phyloP scores from a whole-genome alignment of 2,329 filamentous ascomycete species.

The Talaromyces sp. region DNA sequence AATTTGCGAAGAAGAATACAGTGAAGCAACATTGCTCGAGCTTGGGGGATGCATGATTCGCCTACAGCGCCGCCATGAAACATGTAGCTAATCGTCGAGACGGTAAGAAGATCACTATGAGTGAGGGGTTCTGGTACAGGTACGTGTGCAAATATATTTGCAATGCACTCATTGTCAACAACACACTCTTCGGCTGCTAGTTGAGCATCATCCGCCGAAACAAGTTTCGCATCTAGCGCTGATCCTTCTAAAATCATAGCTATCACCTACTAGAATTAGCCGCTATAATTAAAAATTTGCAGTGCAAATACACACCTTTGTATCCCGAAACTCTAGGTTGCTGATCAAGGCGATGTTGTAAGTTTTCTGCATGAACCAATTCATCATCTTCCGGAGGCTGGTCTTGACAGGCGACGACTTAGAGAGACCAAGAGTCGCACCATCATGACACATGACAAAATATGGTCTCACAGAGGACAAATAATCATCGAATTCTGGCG shows the following conservation, averaged over 20 bases:
- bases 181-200: background rate
- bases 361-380: constrained; percentile 51
- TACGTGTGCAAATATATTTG: background rate
- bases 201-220: background rate
- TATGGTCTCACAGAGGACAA: constrained; percentile 53
- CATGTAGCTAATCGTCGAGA: background rate
- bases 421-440: constrained; percentile 23
- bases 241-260: background rate
- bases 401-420: constrained; percentile 11
- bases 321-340: constrained; percentile 58
- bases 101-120: background rate
- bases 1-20: background rate
- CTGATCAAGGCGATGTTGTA: constrained; percentile 63
- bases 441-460: constrained; percentile 67
- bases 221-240: background rate
- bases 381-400: constrained; percentile 38
- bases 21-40: background rate
- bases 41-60: background rate
- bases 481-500: constrained; percentile 52
- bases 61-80: background rate
- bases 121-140: background rate
- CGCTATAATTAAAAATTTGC: background rate
- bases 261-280: constrained; percentile 3
- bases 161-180: background rate
- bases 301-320: constrained; percentile 47